A percentile compares a stretch with the other conserved stretches of the same genome.
phyloP scores from a whole-genome alignment of 371 early-diverging fungal genomes.

The Mucor sp. region DNA sequence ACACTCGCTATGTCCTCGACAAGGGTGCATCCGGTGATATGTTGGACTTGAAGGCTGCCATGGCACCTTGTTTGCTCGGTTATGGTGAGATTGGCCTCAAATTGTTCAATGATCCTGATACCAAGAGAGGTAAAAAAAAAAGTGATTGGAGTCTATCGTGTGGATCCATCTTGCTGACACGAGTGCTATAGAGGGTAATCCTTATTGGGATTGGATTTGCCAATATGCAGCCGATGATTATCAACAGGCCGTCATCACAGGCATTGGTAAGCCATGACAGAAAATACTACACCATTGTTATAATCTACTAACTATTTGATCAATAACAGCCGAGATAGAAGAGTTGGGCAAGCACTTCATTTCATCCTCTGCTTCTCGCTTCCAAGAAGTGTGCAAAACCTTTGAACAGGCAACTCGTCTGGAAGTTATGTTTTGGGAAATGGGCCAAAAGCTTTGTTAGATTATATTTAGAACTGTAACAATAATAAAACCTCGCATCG shows the following conservation, averaged over 20 bases:
- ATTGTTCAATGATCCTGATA: constrained; percentile 64
- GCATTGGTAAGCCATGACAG: constrained; percentile 45
- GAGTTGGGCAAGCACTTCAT: constrained; percentile 53
- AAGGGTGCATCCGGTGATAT: constrained; percentile 73
- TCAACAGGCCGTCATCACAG: constrained; percentile 66
- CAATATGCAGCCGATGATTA: constrained; percentile 70
- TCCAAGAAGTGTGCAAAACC: constrained; percentile 65
- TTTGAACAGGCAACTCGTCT: constrained; percentile 72
- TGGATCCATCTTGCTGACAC: not conserved
- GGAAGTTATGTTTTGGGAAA: constrained; percentile 79
- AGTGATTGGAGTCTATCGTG: not conserved
- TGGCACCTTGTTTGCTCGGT: constrained; percentile 82
- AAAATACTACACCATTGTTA: not conserved
- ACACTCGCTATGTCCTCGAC: constrained; percentile 83
- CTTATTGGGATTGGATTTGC: constrained; percentile 82
- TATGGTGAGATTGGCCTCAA: constrained; percentile 80
- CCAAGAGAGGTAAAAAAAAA: constrained; percentile 47
- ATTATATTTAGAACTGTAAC: not conserved
- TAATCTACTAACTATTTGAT: not conserved
- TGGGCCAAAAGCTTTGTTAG: constrained; percentile 36
- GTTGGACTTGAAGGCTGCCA: constrained; percentile 76
- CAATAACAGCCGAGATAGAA: constrained; percentile 46
- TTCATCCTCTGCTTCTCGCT: constrained; percentile 51
- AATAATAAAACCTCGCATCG: not conserved
- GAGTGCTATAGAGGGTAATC: constrained; percentile 60